Conservation (phyloP, 2,329 filamentous ascomycete species). For the Beauveria bassiana region DNA sequence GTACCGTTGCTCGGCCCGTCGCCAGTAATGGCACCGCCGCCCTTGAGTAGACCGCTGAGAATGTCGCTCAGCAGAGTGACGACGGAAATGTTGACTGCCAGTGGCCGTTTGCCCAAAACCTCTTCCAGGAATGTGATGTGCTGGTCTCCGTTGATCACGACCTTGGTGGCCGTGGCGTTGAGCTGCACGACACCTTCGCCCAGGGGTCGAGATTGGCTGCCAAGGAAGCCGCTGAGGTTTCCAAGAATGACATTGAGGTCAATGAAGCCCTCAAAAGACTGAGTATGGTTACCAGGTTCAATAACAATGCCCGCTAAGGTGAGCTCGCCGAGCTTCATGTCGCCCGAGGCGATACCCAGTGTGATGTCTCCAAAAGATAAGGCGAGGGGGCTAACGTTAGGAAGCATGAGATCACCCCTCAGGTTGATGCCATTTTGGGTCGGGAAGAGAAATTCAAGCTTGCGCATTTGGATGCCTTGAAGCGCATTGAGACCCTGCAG, state of each 20-base stretch:
- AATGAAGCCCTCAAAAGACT: conserved; percentile 32
- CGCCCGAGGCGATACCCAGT: conserved; percentile 33
- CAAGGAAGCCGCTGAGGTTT: conserved; percentile 34
- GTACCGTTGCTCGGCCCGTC: conserved; percentile 7
- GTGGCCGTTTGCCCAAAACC: conserved; percentile 31
- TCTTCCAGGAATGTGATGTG: conserved; percentile 37
- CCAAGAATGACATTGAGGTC: conserved; percentile 31
- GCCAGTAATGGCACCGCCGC: neutral
- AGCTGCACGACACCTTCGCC: conserved; percentile 32
- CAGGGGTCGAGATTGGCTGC: conserved; percentile 29
- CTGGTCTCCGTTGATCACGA: conserved; percentile 30
- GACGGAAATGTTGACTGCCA: conserved; percentile 29
- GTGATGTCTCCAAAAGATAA: conserved; percentile 40
- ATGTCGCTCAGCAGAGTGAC: conserved; percentile 31
- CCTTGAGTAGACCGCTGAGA: conserved; percentile 24
- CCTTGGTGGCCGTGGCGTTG: conserved; percentile 33
- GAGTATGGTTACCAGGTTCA: conserved; percentile 34
- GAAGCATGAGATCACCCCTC: conserved; percentile 33
- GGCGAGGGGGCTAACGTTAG: conserved; percentile 35
- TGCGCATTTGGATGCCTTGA: conserved; percentile 26
- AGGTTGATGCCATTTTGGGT: conserved; percentile 34
- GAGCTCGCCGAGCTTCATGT: conserved; percentile 32
- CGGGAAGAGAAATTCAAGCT: conserved; percentile 29
- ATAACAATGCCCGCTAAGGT: conserved; percentile 31
- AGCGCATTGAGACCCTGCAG: conserved; percentile 30